Conservation (phyloP, 2,329 filamentous ascomycete species). For the Neofusicoccum parvum region DNA sequence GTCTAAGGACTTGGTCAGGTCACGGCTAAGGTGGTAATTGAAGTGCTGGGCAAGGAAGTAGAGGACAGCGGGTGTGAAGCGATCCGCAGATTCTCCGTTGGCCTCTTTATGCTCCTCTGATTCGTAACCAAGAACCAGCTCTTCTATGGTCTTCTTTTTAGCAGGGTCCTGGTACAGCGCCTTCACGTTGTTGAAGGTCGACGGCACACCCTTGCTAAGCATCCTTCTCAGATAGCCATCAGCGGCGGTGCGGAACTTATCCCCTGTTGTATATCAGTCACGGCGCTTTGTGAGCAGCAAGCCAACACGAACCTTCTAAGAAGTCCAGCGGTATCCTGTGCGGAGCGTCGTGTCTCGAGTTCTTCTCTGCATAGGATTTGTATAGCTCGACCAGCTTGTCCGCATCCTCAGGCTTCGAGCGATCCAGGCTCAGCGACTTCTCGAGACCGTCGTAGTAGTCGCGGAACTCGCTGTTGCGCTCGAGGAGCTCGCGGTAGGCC, state of each 20-base stretch:
- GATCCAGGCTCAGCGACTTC: conserved; percentile 65
- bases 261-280: conserved; percentile 52
- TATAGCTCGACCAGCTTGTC: conserved; percentile 78
- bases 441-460: conserved; percentile 82
- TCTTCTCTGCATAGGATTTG: conserved; percentile 78
- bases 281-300: neutral
- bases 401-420: conserved; percentile 62
- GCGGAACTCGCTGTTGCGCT: conserved; percentile 85
- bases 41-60: conserved; percentile 98
- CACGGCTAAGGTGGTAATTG: conserved; percentile 85
- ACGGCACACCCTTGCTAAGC: conserved; percentile 91
- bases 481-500: conserved; percentile 78
- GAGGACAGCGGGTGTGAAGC: conserved; percentile 75
- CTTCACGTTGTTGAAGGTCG: conserved; percentile 95
- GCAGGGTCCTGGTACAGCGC: conserved; percentile 77
- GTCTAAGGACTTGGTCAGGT: conserved; percentile 77
- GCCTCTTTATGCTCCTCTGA: conserved; percentile 52
- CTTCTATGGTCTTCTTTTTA: conserved; percentile 77
- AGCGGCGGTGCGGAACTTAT: conserved; percentile 77
- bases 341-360: conserved; percentile 80
- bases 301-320: conserved; percentile 60
- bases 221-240: conserved; percentile 79
- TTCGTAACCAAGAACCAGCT: conserved; percentile 78
- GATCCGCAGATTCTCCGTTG: conserved; percentile 55
- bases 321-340: conserved; percentile 88